Percentiles rank a stretch among this genome's conserved stretches.
These are phyloP conservation scores for Cladophialophora exuberans DNA, from an alignment of 2,329 filamentous ascomycete genomes.

Conservation along the genomic window DNA sequence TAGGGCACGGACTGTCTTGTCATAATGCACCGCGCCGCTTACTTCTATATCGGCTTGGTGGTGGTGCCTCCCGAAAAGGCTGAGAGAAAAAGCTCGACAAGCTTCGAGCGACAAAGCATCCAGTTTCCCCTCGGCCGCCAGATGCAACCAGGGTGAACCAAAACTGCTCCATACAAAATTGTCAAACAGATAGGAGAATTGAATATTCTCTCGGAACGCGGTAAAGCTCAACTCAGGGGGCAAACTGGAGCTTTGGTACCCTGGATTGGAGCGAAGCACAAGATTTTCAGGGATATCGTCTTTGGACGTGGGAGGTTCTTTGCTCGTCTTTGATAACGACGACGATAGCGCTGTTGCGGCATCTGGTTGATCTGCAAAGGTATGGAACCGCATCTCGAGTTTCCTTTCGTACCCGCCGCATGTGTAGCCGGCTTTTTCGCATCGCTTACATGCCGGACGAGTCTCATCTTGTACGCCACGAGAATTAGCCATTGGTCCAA, in stretches of 20 bases:
- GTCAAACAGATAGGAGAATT: slow-evolving; percentile 27
- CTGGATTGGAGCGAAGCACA: slow-evolving; percentile 17
- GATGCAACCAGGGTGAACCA: slow-evolving; percentile 27
- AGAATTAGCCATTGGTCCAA: slow-evolving; percentile 13
- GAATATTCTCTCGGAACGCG: slow-evolving; percentile 26
- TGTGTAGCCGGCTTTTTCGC: slow-evolving; percentile 25
- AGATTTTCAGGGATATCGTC: neutral
- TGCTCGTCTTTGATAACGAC: slow-evolving; percentile 18
- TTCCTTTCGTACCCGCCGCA: slow-evolving; percentile 27
- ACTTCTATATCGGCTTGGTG: slow-evolving; percentile 27
- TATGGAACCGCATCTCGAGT: slow-evolving; percentile 26
- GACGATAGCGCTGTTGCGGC: neutral
- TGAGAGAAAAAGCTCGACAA: slow-evolving; percentile 25
- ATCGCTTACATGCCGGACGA: slow-evolving; percentile 26
- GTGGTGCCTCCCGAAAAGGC: slow-evolving; percentile 27
- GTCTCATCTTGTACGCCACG: slow-evolving; percentile 24
- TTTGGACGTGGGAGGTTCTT: slow-evolving; percentile 1
- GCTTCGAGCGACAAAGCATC: slow-evolving; percentile 24
- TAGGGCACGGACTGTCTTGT: slow-evolving; percentile 24
- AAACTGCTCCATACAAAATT: slow-evolving; percentile 31
- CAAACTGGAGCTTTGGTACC: neutral
- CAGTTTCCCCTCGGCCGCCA: slow-evolving; percentile 24
- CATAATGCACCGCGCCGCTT: slow-evolving; percentile 23
- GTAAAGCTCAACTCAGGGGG: slow-evolving; percentile 23
- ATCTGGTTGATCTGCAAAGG: slow-evolving; percentile 18